Evolutionary conservation across 768 basidiomycete species (phyloP), one percentile per base, ranked within the genome.

Genomic region (Russula olivacea): DNA sequence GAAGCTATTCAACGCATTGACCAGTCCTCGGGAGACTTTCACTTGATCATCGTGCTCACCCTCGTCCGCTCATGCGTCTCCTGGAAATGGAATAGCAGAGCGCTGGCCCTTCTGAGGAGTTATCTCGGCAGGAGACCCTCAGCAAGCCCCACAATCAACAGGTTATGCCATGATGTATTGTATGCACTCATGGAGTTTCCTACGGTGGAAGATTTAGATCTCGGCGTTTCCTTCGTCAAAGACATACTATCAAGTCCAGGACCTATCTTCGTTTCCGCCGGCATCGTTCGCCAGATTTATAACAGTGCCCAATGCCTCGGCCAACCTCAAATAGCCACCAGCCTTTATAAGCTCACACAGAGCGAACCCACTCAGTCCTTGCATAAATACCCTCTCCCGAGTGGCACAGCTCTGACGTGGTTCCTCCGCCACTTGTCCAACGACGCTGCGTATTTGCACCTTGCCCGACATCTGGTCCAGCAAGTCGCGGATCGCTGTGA

Each of bases 311-410:
- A 47, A 45, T 49, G 38, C 50, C 47, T 65, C 34, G 25, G 32
- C 36, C 69, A 70, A 40, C 69, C 69, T 5, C 64, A 71, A 45
- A 75, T 77, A 21, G 84, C 81, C 12, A 72, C 75, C 49, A 56
- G 63, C 14, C 71, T 89, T 43, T 88, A 85, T 68, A 66, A 71
- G 0, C 78, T 78, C 65, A 76, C 81, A 4, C 79, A 78, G 15
- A 71, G 74, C 10, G 63, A 64, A 19, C 61, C 63, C 25, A 72
- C 79, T 50, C 68, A 70, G 51, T 61, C 68, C 23, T 64, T 66
- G n/a, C 75, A 75, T 57, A 59, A 66, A 4, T 86, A 84, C 62
- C 81, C 83, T 6, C 70, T 79, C 21, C 88, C 88, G 5, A 74
- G 73, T 45, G 79, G 78, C 32, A 49, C 64, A 10, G 69, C 79